phyloP scores from a whole-genome alignment of 768 basidiomycete genomes.

The Termitomyces sp. region DNA sequence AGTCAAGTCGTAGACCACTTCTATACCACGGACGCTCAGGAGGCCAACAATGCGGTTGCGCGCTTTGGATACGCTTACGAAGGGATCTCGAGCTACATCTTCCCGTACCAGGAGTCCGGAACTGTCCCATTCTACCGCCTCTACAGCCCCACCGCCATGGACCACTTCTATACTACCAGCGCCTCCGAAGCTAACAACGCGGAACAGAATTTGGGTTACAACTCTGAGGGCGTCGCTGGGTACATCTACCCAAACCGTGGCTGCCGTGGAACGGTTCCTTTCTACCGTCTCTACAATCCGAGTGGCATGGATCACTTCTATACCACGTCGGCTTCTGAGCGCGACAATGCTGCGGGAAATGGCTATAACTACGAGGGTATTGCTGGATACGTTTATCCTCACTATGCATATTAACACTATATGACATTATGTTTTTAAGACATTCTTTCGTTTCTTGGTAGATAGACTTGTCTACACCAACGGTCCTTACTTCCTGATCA shows the following conservation, averaged over 20 bases:
- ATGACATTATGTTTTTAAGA: not conserved
- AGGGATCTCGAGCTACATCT: constrained; percentile 12
- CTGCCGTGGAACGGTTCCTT: constrained; percentile 8
- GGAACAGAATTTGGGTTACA: constrained; percentile 6
- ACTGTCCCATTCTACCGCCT: constrained; percentile 20
- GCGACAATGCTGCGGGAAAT: not conserved
- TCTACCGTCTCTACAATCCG: constrained; percentile 17
- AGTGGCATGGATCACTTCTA: constrained; percentile 18
- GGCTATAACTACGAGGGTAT: constrained; percentile 9
- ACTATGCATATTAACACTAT: not conserved
- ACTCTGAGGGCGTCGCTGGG: constrained; percentile 14
- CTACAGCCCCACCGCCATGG: constrained; percentile 7
- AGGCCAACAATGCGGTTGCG: constrained; percentile 7
- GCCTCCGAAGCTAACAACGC: constrained; percentile 12
- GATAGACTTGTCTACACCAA: not conserved
- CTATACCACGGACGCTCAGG: constrained; percentile 9
- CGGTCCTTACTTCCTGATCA: not conserved
- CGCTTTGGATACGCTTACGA: constrained; percentile 1
- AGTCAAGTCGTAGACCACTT: constrained; percentile 8
- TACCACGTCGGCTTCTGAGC: constrained; percentile 15
- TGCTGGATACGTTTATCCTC: constrained; percentile 9
- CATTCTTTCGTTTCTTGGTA: not conserved
- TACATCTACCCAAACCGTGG: constrained; percentile 12
- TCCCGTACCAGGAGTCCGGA: constrained; percentile 2
- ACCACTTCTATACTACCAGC: constrained; percentile 22